Evolutionary conservation across 2,329 filamentous ascomycete genomes (phyloP), one percentile per base, ranked within the genome.

Genomic region (Aspergillus ibericus): DNA sequence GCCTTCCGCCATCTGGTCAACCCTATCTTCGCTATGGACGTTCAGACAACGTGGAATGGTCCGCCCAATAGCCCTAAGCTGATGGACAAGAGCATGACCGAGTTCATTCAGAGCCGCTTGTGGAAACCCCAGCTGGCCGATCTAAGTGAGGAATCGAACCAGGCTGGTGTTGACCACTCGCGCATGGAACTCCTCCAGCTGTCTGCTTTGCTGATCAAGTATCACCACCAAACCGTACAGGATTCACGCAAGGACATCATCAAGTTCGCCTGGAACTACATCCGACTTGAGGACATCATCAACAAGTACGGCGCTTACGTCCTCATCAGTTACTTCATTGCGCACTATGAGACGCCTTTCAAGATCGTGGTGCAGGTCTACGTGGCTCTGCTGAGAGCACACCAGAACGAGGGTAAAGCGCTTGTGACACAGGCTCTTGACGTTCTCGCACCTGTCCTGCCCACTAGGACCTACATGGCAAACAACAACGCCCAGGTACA

Each of bases 231-330:
- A 32, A 90, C 92, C 55, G 84, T 99, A 1, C 90, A 96, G 66
- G 95, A 98, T 69, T 88, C 91, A 2, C 88, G 96, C 36, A 99
- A 99, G 76, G 95, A 99, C 64, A 93, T 99, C 62, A 99, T 99
- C 71, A 98, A 97, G 77, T 99, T 98, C 75, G 93, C 92, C 3
- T 99, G 95, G 95, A 96, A 93, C 16, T 98, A 96, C 72, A 99
- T 99, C 68, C 87, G 91, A 22, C 84, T 99, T n/a, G 96, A 99
- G 70, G 95, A 99, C 74, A 91, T 96, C 58, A 96, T 99, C 80
- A 99, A 98, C 81, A 99, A 99, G 75, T 95, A 98, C 73, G 95
- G 93, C 0, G 93, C 95, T 2, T 99, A 99, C 69, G 93, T 97
- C 5, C 87, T 99, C 5, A 96, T 99, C 61, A 92, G 91, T 2